Conservation (phyloP, 2,329 filamentous ascomycete genomes). For the Chaetomium globosum region DNA sequence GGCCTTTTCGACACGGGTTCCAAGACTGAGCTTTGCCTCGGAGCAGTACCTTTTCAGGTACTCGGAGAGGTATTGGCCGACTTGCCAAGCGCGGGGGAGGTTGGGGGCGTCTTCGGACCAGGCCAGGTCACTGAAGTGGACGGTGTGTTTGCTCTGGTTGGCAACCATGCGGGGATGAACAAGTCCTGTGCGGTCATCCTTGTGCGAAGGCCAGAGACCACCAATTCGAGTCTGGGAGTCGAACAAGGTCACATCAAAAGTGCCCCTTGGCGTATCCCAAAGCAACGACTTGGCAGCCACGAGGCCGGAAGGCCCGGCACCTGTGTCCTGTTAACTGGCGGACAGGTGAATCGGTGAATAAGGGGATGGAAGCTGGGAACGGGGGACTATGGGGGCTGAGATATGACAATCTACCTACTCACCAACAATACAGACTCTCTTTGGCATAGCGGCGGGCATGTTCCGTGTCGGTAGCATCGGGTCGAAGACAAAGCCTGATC, state of each 20-base stretch:
- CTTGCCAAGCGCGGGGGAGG: constrained; percentile 76
- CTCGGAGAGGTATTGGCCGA: constrained; percentile 69
- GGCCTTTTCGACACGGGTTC: constrained; percentile 50
- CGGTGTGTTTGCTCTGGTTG: constrained; percentile 77
- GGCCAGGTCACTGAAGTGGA: constrained; percentile 71
- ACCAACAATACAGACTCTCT: constrained; percentile 58
- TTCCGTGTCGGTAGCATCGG: neutral
- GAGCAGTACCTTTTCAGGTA: constrained; percentile 63
- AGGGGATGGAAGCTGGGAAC: neutral
- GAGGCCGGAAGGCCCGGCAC: constrained; percentile 69
- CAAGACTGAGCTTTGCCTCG: constrained; percentile 51
- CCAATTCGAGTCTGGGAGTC: constrained; percentile 68
- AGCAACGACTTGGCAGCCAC: constrained; percentile 74
- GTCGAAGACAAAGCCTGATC: neutral
- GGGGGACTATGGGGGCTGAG: neutral
- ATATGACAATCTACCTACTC: constrained; percentile 31
- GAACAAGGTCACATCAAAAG: constrained; percentile 70
- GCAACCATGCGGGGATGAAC: constrained; percentile 69
- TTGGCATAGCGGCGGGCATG: constrained; percentile 43
- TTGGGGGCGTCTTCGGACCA: constrained; percentile 65
- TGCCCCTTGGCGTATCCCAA: constrained; percentile 55
- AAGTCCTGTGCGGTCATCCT: constrained; percentile 52
- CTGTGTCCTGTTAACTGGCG: constrained; percentile 45
- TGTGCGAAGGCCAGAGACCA: constrained; percentile 71
- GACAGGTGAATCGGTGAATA: too few species aligned